phyloP scores from a whole-genome alignment of 768 basidiomycete genomes.

The Lactarius hatsudake region DNA sequence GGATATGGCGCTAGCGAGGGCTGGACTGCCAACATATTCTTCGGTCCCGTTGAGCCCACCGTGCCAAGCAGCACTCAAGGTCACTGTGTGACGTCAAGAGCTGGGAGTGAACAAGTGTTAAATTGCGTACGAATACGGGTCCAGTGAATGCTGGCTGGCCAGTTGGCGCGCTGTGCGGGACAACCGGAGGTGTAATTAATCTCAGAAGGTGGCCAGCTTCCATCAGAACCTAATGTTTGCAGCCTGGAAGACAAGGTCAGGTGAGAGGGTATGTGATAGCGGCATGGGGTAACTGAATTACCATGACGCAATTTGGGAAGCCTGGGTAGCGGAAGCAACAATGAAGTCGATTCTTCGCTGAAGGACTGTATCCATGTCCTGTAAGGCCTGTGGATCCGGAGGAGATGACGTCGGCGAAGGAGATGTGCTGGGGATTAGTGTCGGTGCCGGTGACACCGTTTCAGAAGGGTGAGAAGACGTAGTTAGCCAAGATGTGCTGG shows the following conservation, averaged over 20 bases:
- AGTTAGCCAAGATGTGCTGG: background rate
- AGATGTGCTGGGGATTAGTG: background rate
- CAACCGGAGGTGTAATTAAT: constrained; percentile 37
- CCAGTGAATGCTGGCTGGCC: constrained; percentile 37
- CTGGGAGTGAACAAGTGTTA: background rate
- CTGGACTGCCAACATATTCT: constrained; percentile 18
- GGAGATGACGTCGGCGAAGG: background rate
- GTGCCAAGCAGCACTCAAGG: constrained; percentile 30
- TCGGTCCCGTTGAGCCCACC: constrained; percentile 25
- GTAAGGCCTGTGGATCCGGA: background rate
- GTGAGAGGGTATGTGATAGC: background rate
- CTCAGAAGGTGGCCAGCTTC: constrained; percentile 28
- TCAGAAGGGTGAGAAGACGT: background rate
- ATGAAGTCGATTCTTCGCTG: constrained; percentile 22
- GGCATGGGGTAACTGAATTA: background rate
- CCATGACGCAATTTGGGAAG: constrained; percentile 19
- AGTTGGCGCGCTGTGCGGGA: constrained; percentile 37
- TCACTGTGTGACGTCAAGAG: constrained; percentile 19
- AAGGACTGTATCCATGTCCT: constrained; percentile 24
- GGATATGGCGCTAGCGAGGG: constrained; percentile 26
- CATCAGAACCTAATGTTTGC: constrained; percentile 25
- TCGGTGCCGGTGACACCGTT: background rate
- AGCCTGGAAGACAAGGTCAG: constrained; percentile 19
- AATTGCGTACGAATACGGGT: constrained; percentile 28
- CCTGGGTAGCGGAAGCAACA: constrained; percentile 2